These are phyloP conservation scores for Phytophthora capsici DNA, from an alignment of 352 stramenopile species.

Conservation along the genomic window DNA sequence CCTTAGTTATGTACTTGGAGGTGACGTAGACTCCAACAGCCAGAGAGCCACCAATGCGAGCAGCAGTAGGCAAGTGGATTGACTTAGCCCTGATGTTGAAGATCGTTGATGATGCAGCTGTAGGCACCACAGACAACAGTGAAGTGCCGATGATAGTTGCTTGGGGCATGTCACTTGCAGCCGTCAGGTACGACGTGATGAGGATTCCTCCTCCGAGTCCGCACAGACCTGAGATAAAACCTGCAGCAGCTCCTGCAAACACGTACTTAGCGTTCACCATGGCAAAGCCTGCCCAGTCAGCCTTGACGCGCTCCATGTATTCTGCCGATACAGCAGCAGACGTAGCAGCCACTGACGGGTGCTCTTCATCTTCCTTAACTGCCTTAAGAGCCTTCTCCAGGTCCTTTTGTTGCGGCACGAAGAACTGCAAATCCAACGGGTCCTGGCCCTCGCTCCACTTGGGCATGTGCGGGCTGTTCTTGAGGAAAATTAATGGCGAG, in stretches of 20 bases:
- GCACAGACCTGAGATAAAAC: conserved; percentile 87
- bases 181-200: conserved; percentile 88
- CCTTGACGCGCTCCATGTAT: conserved; percentile 55
- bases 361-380: conserved; percentile 5
- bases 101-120: conserved; percentile 78
- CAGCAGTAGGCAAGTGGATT: conserved; percentile 77
- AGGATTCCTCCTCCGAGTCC: conserved; percentile 84
- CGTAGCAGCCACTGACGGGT: conserved; percentile 23
- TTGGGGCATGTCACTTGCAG: conserved; percentile 87
- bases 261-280: conserved; percentile 81
- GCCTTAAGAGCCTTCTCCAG: conserved; percentile 21
- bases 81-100: conserved; percentile 83
- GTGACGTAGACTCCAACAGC: conserved; percentile 73
- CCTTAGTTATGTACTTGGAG: conserved; percentile 85
- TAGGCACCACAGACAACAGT: conserved; percentile 83
- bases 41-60: conserved; percentile 70
- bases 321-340: conserved; percentile 30
- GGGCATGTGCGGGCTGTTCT: conserved; percentile 79
- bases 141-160: conserved; percentile 86
- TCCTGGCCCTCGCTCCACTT: conserved; percentile 66
- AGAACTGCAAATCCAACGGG: conserved; percentile 84
- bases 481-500: conserved; percentile 84
- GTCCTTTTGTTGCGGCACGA: conserved; percentile 47
- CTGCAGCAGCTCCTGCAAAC: conserved; percentile 67
- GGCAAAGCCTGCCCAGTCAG: conserved; percentile 54